Conservation (phyloP, 495 filamentous ascomycete species). For the Xylaria venustula region DNA sequence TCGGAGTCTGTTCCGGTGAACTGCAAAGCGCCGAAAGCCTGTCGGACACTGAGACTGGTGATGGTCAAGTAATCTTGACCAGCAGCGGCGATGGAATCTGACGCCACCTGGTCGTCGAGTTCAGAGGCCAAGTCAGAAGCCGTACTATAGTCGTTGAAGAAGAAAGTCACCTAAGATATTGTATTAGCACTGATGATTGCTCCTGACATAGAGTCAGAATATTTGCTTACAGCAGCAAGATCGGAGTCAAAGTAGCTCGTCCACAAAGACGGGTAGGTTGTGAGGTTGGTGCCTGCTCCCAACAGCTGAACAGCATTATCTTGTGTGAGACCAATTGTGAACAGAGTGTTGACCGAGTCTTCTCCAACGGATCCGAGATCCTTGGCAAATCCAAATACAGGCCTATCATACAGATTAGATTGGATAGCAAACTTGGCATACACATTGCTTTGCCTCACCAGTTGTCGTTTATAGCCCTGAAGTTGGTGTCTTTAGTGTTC, state of each 20-base stretch:
- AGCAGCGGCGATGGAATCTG: slow-evolving; percentile 67
- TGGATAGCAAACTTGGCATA: neutral
- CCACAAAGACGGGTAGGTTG: slow-evolving; percentile 76
- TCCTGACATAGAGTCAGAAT: neutral
- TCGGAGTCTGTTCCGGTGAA: slow-evolving; percentile 76
- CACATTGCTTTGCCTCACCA: slow-evolving; percentile 39
- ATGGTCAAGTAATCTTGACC: slow-evolving; percentile 76
- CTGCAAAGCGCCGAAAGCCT: slow-evolving; percentile 81
- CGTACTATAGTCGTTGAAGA: slow-evolving; percentile 67
- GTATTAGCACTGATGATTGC: neutral
- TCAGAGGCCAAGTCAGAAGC: slow-evolving; percentile 53
- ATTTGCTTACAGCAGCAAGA: slow-evolving; percentile 42
- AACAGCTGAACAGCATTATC: slow-evolving; percentile 77
- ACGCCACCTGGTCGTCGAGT: slow-evolving; percentile 66
- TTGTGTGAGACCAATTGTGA: slow-evolving; percentile 78
- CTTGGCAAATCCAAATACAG: slow-evolving; percentile 87
- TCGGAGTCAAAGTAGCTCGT: slow-evolving; percentile 62
- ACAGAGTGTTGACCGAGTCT: slow-evolving; percentile 49
- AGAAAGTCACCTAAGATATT: slow-evolving; percentile 51
- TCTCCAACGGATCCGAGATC: slow-evolving; percentile 53
- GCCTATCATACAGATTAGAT: slow-evolving; percentile 36
- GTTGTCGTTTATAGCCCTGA: slow-evolving; percentile 67
- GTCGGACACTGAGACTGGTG: slow-evolving; percentile 78
- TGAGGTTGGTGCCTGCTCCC: slow-evolving; percentile 62
- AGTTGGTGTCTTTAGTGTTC: slow-evolving; percentile 65